Base-by-base conservation (phyloP, 495 filamentous ascomycete species). In the Talaromyces borbonicus region DNA sequence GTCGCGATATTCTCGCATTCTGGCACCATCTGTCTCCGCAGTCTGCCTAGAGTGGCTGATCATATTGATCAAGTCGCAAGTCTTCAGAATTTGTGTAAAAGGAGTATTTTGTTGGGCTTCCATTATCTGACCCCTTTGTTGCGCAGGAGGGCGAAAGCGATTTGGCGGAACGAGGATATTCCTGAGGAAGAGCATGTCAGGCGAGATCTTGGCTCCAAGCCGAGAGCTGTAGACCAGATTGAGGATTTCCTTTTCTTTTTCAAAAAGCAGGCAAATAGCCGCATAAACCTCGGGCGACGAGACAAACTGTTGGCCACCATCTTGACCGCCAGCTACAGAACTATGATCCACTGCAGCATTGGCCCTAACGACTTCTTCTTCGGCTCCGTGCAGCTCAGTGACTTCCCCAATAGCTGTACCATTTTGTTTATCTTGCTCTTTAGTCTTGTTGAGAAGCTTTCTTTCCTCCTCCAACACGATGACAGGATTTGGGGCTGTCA, bases 181-280 rank as follows among this genome's bases (percentile, higher is more conserved):
- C 49, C 81, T 79, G 37, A 97, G 72, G 66, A 99, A 99, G 63
- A 99, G 95, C 79, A 95, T 95, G 56, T 92, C 84, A 0, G 87
- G 78, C 5, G 67, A 75, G 35, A 62, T 67, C 47, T 72, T 74
- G 12, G 66, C 54, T 7, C 65, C 53, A 16, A 82, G 77, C 43
- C 80, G 77, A 26, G 85, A 80, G 58, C 83, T 83, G 58, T 95
- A 99, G 11, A 99, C 74, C 7, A 95, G 69, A 5, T 76, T 63
- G 18, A 96, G 55, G 36, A 99, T 71, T 30, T 93, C 88, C 32
- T 75, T 72, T 53, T 99, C 93, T 32, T 84, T 84, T 47, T 90
- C 77, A 60, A 97, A 96, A 1, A 99, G 74, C 29, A 88, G 69
- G 14, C 73, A 72, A 14, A 99, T 65, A 20, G 84, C 71, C 14